Evolutionary conservation across 176 grass and related monocot genomes (phyloP).

Genomic region (Lolium rigidum): DNA sequence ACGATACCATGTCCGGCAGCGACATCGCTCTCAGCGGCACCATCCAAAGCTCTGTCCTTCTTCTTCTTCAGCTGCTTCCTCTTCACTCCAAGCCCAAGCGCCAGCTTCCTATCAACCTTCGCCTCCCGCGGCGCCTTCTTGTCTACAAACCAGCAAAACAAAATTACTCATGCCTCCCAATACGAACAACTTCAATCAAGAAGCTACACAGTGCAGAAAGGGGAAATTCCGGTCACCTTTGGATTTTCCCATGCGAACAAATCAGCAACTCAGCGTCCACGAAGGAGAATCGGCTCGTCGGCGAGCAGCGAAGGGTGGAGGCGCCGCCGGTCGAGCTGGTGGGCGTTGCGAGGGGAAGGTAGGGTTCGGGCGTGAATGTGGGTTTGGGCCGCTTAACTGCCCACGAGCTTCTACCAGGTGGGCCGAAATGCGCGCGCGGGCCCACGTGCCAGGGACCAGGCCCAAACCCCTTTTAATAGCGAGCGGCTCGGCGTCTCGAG

Average conservation of each 20-base stretch:
- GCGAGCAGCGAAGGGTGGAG: not conserved
- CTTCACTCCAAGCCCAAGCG: constrained; percentile 71
- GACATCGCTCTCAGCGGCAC: constrained; percentile 16
- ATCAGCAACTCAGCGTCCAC: constrained; percentile 8
- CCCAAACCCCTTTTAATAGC: constrained; percentile 40
- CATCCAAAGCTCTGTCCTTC: constrained; percentile 51
- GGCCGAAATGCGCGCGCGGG: not conserved
- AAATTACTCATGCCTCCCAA: not conserved
- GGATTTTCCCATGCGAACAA: constrained; percentile 53
- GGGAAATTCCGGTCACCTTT: constrained; percentile 35
- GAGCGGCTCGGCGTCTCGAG: not conserved
- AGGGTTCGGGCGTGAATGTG: constrained; percentile 21
- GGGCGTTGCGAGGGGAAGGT: constrained; percentile 26
- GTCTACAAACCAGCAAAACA: constrained; percentile 39
- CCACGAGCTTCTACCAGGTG: not conserved
- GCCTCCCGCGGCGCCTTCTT: constrained; percentile 53
- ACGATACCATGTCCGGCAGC: not conserved
- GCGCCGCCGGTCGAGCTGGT: constrained; percentile 10
- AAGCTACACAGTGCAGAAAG: constrained; percentile 2
- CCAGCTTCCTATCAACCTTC: constrained; percentile 49
- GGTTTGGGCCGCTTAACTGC: not conserved
- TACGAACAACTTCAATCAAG: not conserved
- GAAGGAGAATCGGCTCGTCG: too few relatives aligned
- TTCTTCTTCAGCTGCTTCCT: constrained; percentile 67
- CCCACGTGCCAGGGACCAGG: constrained; percentile 26